These are phyloP conservation scores for Malus asiatica DNA, from an alignment of 306 rosid genomes.

Conservation along the genomic window DNA sequence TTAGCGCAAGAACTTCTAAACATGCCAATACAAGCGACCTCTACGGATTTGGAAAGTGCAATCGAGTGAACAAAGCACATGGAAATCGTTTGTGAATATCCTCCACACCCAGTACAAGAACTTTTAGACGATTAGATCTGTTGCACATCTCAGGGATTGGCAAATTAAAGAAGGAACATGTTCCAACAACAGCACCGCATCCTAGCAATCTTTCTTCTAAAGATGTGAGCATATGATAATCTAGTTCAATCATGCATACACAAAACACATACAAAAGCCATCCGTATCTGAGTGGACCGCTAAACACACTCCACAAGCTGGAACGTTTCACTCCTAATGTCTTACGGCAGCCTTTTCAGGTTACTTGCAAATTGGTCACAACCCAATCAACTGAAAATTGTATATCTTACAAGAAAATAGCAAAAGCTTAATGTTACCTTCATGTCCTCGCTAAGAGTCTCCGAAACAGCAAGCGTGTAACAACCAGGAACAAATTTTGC, in stretches of 20 bases:
- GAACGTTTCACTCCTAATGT: not conserved
- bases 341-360: not conserved
- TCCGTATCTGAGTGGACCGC: not conserved
- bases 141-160: not conserved
- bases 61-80: not conserved
- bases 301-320: not conserved
- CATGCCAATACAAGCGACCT: not conserved
- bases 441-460: constrained; percentile 88
- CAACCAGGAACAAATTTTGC: constrained; percentile 81
- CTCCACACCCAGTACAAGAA: not conserved
- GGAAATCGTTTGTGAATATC: not conserved
- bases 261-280: not conserved
- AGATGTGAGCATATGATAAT: not conserved
- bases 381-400: not conserved
- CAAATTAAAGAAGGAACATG: not conserved
- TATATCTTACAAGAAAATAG: not conserved
- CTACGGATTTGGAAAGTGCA: not conserved
- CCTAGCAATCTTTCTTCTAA: not conserved
- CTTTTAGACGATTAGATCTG: not conserved
- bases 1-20: not conserved
- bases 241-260: not conserved
- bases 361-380: not conserved
- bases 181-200: not conserved
- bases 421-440: constrained; percentile 34
- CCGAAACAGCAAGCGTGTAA: constrained; percentile 96